phyloP scores from a whole-genome alignment of 225 moss, liverwort and hornwort genomes.

The Sphagnum tenellum region DNA sequence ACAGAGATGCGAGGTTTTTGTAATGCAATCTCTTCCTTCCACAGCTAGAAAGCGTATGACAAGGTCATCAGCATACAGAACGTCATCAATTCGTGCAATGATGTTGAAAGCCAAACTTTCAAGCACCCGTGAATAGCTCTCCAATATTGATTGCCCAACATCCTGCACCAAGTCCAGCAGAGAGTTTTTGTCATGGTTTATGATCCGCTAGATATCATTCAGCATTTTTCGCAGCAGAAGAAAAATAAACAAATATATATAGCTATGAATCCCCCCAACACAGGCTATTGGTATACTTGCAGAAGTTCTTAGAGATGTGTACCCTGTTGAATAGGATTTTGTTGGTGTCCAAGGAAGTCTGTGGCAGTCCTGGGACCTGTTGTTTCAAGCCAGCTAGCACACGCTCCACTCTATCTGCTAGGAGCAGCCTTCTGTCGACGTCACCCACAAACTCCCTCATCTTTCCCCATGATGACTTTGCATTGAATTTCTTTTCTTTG shows the following conservation, averaged over 20 bases:
- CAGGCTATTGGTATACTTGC: no score
- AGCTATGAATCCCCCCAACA: no score
- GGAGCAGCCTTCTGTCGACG: slow-evolving; percentile 51
- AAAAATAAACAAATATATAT: no score
- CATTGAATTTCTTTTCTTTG: slow-evolving; percentile 1
- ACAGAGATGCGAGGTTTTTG: not conserved
- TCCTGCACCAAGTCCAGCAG: slow-evolving; percentile 36
- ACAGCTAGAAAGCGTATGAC: slow-evolving; percentile 31
- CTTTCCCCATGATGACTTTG: slow-evolving; percentile 62
- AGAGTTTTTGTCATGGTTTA: no score
- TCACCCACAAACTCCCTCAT: slow-evolving; percentile 75
- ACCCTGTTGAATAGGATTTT: slow-evolving; percentile 95
- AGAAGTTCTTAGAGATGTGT: not conserved
- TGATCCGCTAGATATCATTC: no score
- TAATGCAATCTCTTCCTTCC: no score
- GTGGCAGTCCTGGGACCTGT: slow-evolving; percentile 84
- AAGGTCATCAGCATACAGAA: slow-evolving; percentile 68
- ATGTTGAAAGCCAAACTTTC: slow-evolving; percentile 95
- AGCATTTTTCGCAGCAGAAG: no score
- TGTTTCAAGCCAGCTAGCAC: slow-evolving; percentile 63
- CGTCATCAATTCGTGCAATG: slow-evolving; percentile 87
- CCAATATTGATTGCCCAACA: slow-evolving; percentile 96
- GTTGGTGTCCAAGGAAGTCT: slow-evolving; percentile 72
- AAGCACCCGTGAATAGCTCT: slow-evolving; percentile 94
- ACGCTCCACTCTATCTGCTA: slow-evolving; percentile 77